Evolutionary conservation across 768 basidiomycete species (phyloP).

Genomic region (Serendipita vermifera): DNA sequence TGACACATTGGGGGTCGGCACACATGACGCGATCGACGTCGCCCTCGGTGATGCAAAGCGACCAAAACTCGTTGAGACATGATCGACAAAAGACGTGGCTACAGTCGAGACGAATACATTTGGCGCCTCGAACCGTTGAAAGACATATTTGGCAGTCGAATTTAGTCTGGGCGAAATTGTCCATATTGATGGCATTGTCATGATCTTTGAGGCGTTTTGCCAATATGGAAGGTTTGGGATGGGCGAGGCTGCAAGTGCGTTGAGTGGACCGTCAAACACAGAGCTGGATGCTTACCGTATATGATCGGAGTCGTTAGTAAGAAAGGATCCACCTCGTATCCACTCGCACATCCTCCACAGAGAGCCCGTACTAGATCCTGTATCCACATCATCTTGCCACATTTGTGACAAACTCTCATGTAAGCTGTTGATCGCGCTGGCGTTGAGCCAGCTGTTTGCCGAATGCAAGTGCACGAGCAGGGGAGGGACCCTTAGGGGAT

Average conservation of each 20-base stretch:
- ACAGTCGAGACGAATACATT: conserved; percentile 59
- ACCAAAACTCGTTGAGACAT: conserved; percentile 75
- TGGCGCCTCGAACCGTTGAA: conserved; percentile 54
- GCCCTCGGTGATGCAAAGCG: conserved; percentile 66
- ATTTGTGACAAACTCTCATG: conserved; percentile 32
- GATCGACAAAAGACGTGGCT: conserved; percentile 71
- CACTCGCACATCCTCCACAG: conserved; percentile 63
- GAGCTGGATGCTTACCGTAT: conserved; percentile 27
- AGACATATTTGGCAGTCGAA: conserved; percentile 72
- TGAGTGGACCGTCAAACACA: conserved; percentile 1
- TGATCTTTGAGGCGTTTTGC: conserved; percentile 35
- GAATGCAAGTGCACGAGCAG: conserved; percentile 41
- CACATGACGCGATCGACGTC: conserved; percentile 64
- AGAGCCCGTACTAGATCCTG: conserved; percentile 39
- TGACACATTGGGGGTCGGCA: conserved; percentile 70
- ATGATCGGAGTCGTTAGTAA: conserved; percentile 29
- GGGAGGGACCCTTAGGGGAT: conserved; percentile 45
- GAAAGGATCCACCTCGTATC: conserved; percentile 53
- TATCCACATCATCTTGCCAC: conserved; percentile 37
- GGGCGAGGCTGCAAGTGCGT: conserved; percentile 32
- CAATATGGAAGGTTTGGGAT: conserved; percentile 45
- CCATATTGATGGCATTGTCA: conserved; percentile 34
- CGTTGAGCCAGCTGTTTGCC: conserved; percentile 47
- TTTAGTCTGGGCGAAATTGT: conserved; percentile 47
- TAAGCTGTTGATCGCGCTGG: conserved; percentile 23